A percentile compares a stretch with the other conserved stretches of the same genome.
Evolutionary conservation across 2,329 filamentous ascomycete genomes (phyloP).

Genomic region (Xylariales sp.): DNA sequence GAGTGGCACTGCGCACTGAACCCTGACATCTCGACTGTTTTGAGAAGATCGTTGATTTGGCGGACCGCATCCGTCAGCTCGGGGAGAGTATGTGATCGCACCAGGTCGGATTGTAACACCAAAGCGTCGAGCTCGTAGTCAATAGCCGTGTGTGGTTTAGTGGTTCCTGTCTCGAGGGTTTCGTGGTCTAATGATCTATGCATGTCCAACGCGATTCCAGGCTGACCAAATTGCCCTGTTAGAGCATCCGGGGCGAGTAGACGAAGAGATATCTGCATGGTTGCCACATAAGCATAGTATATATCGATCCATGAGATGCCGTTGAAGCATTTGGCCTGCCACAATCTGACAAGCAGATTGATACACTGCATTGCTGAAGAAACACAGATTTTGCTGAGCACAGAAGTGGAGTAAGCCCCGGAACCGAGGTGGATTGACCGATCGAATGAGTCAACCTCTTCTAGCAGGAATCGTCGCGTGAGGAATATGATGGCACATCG

Average conservation of each 20-base stretch:
- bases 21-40: slow-evolving; percentile 17
- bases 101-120: slow-evolving; percentile 4
- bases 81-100: slow-evolving; percentile 10
- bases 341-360: slow-evolving; percentile 12
- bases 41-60: slow-evolving; percentile 15
- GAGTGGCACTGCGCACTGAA: slow-evolving; percentile 19
- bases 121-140: slow-evolving; percentile 7
- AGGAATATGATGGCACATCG: slow-evolving; percentile 20
- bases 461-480: slow-evolving; percentile 21
- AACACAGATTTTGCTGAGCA: slow-evolving; percentile 13
- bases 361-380: slow-evolving; percentile 17
- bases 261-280: slow-evolving; percentile 16
- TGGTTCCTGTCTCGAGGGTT: background rate
- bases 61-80: slow-evolving; percentile 13
- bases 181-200: background rate
- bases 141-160: slow-evolving; percentile 1
- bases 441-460: slow-evolving; percentile 12
- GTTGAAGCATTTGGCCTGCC: slow-evolving; percentile 14
- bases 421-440: slow-evolving; percentile 9
- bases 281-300: slow-evolving; percentile 16
- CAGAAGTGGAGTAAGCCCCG: slow-evolving; percentile 12
- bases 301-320: slow-evolving; percentile 18
- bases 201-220: no score
- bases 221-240: no score
- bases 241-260: slow-evolving; percentile 12